Conservation (phyloP, 768 basidiomycete genomes). For the Termitomyces sp. region DNA sequence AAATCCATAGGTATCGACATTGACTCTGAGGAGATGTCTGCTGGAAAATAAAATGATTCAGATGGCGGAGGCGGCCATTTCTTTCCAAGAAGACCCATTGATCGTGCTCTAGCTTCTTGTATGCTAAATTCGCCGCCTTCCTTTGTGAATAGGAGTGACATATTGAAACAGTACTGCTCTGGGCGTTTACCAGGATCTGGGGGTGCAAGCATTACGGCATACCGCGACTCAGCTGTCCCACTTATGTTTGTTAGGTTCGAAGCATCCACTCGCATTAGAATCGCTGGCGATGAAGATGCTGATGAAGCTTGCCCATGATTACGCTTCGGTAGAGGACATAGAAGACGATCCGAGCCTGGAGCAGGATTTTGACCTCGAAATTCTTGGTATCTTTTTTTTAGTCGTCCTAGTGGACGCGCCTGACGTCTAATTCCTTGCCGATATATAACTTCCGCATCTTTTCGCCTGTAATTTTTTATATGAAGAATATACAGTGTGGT, state of each 20-base stretch:
- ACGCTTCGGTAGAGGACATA: conserved; percentile 18
- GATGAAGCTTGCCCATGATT: conserved; percentile 24
- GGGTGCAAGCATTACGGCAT: conserved; percentile 70
- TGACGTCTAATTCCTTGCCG: conserved; percentile 75
- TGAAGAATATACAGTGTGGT: not conserved
- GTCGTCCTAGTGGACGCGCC: conserved; percentile 76
- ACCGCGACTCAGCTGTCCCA: conserved; percentile 45
- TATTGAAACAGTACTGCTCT: conserved; percentile 65
- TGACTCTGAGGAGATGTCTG: conserved; percentile 20
- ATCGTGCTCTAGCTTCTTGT: conserved; percentile 76
- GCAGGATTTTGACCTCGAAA: conserved; percentile 55
- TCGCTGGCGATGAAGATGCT: conserved; percentile 22
- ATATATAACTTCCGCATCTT: conserved; percentile 80
- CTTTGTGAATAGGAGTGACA: conserved; percentile 67
- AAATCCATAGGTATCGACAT: conserved; percentile 46
- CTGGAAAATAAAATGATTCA: conserved; percentile 22
- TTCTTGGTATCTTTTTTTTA: conserved; percentile 76
- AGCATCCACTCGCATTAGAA: conserved; percentile 19
- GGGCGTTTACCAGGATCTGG: conserved; percentile 63
- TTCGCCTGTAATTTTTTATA: conserved; percentile 35
- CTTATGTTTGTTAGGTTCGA: conserved; percentile 20
- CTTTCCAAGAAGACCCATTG: conserved; percentile 79
- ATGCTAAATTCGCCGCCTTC: conserved; percentile 79
- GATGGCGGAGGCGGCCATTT: conserved; percentile 72
- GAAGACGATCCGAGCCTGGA: conserved; percentile 15